Evolutionary conservation across 768 basidiomycete species (phyloP).

Genomic region (Russula lepida): DNA sequence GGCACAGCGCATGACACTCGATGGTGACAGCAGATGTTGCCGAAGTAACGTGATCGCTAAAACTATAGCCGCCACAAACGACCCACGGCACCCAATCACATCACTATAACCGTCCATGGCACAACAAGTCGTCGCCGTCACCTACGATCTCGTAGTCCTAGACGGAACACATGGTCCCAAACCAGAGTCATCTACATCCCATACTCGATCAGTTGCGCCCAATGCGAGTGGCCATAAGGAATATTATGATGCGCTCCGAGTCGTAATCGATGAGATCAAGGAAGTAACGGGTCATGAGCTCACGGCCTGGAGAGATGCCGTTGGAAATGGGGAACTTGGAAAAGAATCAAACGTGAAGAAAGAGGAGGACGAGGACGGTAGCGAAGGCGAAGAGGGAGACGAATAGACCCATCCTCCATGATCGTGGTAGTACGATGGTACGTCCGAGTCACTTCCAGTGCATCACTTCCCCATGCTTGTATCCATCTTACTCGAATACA

Average conservation of each 20-base stretch:
- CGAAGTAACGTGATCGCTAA: too few relatives aligned
- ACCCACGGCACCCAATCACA: neutral
- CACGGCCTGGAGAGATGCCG: conserved; percentile 66
- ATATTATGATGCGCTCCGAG: conserved; percentile 46
- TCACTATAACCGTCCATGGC: neutral
- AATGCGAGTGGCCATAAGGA: conserved; percentile 19
- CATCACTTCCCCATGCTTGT: neutral
- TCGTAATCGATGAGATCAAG: conserved; percentile 44
- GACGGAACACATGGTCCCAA: conserved; percentile 21
- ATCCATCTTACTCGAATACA: neutral
- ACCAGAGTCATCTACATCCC: conserved; percentile 22
- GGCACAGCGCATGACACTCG: too few relatives aligned
- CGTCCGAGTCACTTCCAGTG: too few relatives aligned
- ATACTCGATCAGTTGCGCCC: conserved; percentile 24
- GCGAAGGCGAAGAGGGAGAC: conserved; percentile 33
- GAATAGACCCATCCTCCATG: neutral
- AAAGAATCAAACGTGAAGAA: conserved; percentile 47
- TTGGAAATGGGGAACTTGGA: conserved; percentile 52
- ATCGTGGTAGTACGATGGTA: too few relatives aligned
- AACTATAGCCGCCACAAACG: too few relatives aligned
- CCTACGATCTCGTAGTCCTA: conserved; percentile 40
- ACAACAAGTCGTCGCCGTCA: conserved; percentile 30
- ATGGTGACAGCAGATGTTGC: too few relatives aligned
- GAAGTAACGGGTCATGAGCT: conserved; percentile 54
- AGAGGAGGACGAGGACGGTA: conserved; percentile 39